Evolutionary conservation across 805 yeast genomes (phyloP), one percentile per base, ranked within the genome.

Genomic region (Cyberlindnera xishuangbannaensis): DNA sequence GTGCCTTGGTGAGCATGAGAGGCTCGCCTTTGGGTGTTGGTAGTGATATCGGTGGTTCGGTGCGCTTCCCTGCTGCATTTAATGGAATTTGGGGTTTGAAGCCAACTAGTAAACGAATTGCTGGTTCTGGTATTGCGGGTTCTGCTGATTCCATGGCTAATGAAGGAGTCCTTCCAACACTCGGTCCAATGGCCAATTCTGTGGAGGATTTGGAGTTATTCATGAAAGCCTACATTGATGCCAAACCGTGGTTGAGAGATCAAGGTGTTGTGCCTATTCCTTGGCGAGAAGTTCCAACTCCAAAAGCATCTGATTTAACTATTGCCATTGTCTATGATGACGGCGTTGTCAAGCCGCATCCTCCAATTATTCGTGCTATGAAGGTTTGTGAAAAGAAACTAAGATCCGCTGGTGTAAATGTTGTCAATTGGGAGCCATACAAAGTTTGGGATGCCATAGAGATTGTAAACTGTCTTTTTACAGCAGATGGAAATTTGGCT

Each of bases 31-130:
- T 78, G 19, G 87, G 82, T 13, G 59, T 74, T 24, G 83, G 83
- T 21, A 67, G 80, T 18, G 86, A 78, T 53, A 78, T 78, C 40
- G 86, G 86, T 39, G 86, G 85, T 2, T 70, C 79, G 9, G 73
- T 79, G 34, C 65, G 85, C 41, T 71, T 66, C 15, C 86, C 85
- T 4, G 79, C 82, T 20, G 83, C 83, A 0, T 76, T 69, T 45
- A 64, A 71, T 22, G 81, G 82, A 15, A 48, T 67, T 30, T 73
- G 61, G 44, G 83, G 83, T 15, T 54, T 78, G 40, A 69, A 81
- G 45, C 83, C 83, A 22, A 61, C 78, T 8, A 61, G 76, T 4
- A 67, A 70, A 48, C 66, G 85, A 53, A 56, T 75, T 33, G 58
- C 71, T 5, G 45, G 46, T 18, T 47, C 48, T 20, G 56, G 69